Base-by-base conservation (phyloP, 768 basidiomycete genomes). In the Lepiota venenata region DNA sequence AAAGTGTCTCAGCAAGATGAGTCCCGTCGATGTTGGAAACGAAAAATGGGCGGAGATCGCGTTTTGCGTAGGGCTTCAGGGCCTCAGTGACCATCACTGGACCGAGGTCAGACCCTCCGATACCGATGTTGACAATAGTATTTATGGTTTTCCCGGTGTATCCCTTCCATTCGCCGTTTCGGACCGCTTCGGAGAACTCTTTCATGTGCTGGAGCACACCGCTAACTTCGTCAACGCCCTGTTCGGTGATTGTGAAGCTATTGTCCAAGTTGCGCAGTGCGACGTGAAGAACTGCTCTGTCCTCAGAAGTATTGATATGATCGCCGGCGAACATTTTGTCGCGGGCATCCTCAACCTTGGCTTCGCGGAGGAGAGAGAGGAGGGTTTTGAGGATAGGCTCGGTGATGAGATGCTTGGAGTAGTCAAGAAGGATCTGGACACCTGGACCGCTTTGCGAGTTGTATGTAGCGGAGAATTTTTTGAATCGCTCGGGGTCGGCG, bases 41-140 rank as follows among this genome's bases (percentile, higher is more conserved):
- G 64, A 99, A 99, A 72, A 88, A 82, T 22, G 85, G 84, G 42
- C 79, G 85, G 52, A 98, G 77, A 69, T 93, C 91, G 60, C 92
- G 85, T 71, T 98, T 89, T 45, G 88, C 75, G 78, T 97, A 99
- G 5, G 85, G 72, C 74, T 95, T 97, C 71, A 98, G 84, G 3
- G 94, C 96, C 75, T 98, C 97, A 10, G 93, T 95, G 56, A 98
- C 95, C 97, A 99, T 99, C 63, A 98, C 95, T 14, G 96, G 97
- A 15, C 96, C 96, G 49, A 99, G 77, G 70, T 99, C 97, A 35
- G 94, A 97, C 48, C 97, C 97, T 52, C 97, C 97, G 67, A 99
- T 99, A 56, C 97, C 97, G 62, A 99, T 97, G 76, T 98, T 98
- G 67, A 99, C 94, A 71, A 99, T 86, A 45, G 93, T 87, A 64